A percentile compares a stretch with the other conserved stretches of the same genome.
These are phyloP conservation scores for Aspergillus terreus DNA, from an alignment of 2,329 filamentous ascomycete species.

Conservation along the genomic window DNA sequence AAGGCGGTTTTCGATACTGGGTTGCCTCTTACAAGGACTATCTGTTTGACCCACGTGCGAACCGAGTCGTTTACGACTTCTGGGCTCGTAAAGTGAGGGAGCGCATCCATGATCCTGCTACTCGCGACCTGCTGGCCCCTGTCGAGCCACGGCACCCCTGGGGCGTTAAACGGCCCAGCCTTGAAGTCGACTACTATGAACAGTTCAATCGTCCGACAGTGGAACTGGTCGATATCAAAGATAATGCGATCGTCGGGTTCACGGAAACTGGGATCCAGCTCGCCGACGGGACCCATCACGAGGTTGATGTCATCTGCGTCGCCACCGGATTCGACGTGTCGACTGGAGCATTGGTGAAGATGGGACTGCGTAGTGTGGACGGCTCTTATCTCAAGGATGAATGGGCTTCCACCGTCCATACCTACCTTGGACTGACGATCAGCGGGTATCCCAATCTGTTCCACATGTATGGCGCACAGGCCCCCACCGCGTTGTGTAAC, in stretches of 20 bases:
- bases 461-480: slow-evolving; percentile 55
- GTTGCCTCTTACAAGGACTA: slow-evolving; percentile 54
- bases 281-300: slow-evolving; percentile 33
- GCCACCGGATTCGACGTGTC: slow-evolving; percentile 45
- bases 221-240: slow-evolving; percentile 44
- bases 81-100: slow-evolving; percentile 52
- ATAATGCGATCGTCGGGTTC: slow-evolving; percentile 42
- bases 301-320: slow-evolving; percentile 40
- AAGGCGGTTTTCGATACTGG: slow-evolving; percentile 56
- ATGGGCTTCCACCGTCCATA: slow-evolving; percentile 36
- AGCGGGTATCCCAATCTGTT: slow-evolving; percentile 49
- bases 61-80: slow-evolving; percentile 54
- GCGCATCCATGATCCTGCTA: slow-evolving; percentile 49
- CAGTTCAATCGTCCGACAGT: slow-evolving; percentile 46
- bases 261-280: slow-evolving; percentile 39
- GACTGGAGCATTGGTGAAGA: slow-evolving; percentile 39
- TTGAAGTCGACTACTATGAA: slow-evolving; percentile 52
- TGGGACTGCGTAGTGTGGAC: slow-evolving; percentile 36
- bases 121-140: slow-evolving; percentile 52
- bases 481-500: slow-evolving; percentile 54
- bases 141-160: slow-evolving; percentile 52
- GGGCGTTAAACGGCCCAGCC: slow-evolving; percentile 49
- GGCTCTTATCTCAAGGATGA: slow-evolving; percentile 32
- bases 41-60: slow-evolving; percentile 46
- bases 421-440: slow-evolving; percentile 43